These are phyloP conservation scores for Teunomyces aglyptinius DNA, from an alignment of 805 yeast genomes.

Conservation along the genomic window DNA sequence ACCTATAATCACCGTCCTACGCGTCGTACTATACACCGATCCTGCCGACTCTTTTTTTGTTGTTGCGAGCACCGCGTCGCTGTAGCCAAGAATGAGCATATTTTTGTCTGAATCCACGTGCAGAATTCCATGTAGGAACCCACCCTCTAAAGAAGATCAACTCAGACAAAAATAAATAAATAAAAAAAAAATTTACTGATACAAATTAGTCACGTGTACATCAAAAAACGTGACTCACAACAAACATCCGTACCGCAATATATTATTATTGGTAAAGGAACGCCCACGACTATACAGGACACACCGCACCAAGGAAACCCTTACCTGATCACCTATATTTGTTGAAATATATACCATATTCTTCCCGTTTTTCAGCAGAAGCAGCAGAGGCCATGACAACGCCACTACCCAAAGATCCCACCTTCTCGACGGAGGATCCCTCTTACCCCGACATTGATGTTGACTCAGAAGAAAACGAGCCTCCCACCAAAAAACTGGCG, in stretches of 20 bases:
- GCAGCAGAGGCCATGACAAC: not conserved
- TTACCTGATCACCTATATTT: not conserved
- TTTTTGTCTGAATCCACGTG: not conserved
- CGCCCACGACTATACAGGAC: not conserved
- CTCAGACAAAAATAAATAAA: too few relatives aligned
- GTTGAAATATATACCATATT: not conserved
- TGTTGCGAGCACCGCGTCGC: not conserved
- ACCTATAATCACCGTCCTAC: too few relatives aligned
- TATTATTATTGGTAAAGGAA: not conserved
- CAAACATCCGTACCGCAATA: not conserved
- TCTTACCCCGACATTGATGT: constrained; percentile 1
- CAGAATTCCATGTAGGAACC: not conserved
- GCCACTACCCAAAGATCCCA: constrained; percentile 2
- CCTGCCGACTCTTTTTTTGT: not conserved
- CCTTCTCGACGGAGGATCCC: not conserved
- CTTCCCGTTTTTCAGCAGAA: not conserved
- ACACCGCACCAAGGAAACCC: not conserved
- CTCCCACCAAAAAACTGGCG: constrained; percentile 3
- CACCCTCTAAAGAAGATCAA: not conserved
- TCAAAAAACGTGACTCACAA: too few relatives aligned
- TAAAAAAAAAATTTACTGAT: too few relatives aligned
- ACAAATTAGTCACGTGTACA: not conserved
- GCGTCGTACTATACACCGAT: not conserved
- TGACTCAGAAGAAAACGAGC: not conserved
- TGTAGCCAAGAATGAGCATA: not conserved